phyloP scores from a whole-genome alignment of 2,329 filamentous ascomycete genomes.

The Fusarium nisikadoi region DNA sequence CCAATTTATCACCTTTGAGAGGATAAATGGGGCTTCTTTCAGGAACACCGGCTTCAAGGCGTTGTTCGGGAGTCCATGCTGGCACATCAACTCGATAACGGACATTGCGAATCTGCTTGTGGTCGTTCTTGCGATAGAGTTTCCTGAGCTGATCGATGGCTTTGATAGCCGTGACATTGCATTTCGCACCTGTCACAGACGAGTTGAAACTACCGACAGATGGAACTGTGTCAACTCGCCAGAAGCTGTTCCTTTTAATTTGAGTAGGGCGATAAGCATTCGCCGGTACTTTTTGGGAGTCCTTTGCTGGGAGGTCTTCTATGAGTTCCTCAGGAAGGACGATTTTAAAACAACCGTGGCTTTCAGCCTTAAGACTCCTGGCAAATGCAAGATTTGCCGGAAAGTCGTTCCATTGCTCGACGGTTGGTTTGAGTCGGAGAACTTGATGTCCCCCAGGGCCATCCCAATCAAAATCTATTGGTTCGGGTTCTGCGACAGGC shows the following conservation, averaged over 20 bases:
- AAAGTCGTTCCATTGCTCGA: slow-evolving; percentile 52
- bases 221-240: slow-evolving; percentile 51
- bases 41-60: slow-evolving; percentile 51
- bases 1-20: slow-evolving; percentile 51
- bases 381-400: slow-evolving; percentile 50
- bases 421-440: slow-evolving; percentile 50
- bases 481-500: slow-evolving; percentile 44
- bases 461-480: slow-evolving; percentile 49
- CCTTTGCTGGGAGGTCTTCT: slow-evolving; percentile 48
- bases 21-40: slow-evolving; percentile 52
- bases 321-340: slow-evolving; percentile 47
- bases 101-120: slow-evolving; percentile 51
- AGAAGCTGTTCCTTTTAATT: slow-evolving; percentile 50
- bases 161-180: slow-evolving; percentile 39
- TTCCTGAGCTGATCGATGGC: slow-evolving; percentile 49
- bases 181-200: slow-evolving; percentile 38
- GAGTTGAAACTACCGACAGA: slow-evolving; percentile 49
- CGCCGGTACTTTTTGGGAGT: slow-evolving; percentile 45
- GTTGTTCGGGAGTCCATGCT: slow-evolving; percentile 51
- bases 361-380: slow-evolving; percentile 44
- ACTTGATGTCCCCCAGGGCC: slow-evolving; percentile 45
- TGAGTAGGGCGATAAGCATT: slow-evolving; percentile 52
- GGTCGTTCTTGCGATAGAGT: slow-evolving; percentile 51
- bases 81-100: slow-evolving; percentile 54
- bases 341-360: slow-evolving; percentile 54